These are phyloP conservation scores for Aphanomyces invadans DNA, from an alignment of 352 stramenopile species.

Conservation along the genomic window DNA sequence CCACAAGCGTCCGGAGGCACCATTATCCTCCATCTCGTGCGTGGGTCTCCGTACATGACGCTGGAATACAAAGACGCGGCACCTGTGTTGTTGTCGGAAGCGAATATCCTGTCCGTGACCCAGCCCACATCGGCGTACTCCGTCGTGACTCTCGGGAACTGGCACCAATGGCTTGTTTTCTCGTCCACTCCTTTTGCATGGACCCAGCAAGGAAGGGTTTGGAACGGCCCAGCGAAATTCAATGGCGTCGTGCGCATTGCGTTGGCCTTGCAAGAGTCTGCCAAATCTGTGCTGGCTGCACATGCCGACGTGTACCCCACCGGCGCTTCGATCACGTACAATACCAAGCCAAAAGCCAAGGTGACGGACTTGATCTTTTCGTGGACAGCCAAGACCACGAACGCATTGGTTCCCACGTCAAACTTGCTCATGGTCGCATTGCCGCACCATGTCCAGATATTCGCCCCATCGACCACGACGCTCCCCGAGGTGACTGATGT, in stretches of 20 bases:
- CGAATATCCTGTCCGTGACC: conserved; percentile 8
- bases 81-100: conserved; percentile 44
- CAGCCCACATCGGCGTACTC: not conserved
- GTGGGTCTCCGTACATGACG: conserved; percentile 74
- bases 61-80: conserved; percentile 47
- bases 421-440: conserved; percentile 62
- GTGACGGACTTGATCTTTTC: not conserved
- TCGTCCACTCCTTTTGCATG: not conserved
- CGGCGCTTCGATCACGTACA: conserved; percentile 6
- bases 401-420: conserved; percentile 27
- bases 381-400: not conserved
- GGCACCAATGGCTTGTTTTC: conserved; percentile 21
- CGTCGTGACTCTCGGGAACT: conserved; percentile 12
- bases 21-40: conserved; percentile 57
- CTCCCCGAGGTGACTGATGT: not conserved
- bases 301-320: not conserved
- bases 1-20: conserved; percentile 27
- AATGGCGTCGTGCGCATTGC: conserved; percentile 4
- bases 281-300: not conserved
- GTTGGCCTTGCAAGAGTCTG: not conserved
- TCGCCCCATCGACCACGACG: conserved; percentile 27
- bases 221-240: not conserved
- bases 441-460: conserved; percentile 61
- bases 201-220: not conserved
- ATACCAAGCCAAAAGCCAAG: not conserved